Evolutionary conservation across 2,329 filamentous ascomycete genomes (phyloP).

Genomic region (Ophiostoma sp.): DNA sequence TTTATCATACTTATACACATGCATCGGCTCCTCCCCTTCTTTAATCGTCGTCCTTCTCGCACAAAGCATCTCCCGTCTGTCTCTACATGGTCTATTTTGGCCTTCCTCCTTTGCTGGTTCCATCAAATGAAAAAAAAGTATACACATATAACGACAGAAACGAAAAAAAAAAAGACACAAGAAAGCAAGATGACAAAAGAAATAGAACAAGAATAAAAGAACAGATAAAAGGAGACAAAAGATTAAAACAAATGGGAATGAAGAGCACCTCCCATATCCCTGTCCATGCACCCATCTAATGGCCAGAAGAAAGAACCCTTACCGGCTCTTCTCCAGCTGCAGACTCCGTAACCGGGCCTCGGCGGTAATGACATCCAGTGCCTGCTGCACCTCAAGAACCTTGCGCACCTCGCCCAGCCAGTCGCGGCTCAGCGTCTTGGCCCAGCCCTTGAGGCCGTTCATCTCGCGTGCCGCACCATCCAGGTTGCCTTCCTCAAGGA

Average conservation of each 20-base stretch:
- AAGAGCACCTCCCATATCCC: background rate
- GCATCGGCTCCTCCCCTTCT: background rate
- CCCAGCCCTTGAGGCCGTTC: slow-evolving; percentile 91
- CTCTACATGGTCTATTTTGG: slow-evolving; percentile 13
- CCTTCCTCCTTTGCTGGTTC: background rate
- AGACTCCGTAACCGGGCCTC: slow-evolving; percentile 88
- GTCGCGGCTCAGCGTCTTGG: slow-evolving; percentile 89
- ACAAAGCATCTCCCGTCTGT: slow-evolving; percentile 4
- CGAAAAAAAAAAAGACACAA: background rate
- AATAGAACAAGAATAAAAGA: background rate
- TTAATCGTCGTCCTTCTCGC: background rate
- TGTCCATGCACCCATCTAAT: background rate
- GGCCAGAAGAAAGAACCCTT: background rate
- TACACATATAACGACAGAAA: slow-evolving; percentile 20
- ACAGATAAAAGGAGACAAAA: background rate
- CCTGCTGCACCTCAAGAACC: slow-evolving; percentile 93
- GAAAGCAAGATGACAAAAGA: background rate
- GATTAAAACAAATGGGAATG: background rate
- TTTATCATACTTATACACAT: slow-evolving; percentile 13
- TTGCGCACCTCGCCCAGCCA: slow-evolving; percentile 90
- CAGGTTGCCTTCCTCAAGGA: slow-evolving; percentile 88
- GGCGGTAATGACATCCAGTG: slow-evolving; percentile 89
- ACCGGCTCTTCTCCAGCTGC: slow-evolving; percentile 65
- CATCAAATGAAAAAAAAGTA: slow-evolving; percentile 1
- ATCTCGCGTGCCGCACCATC: slow-evolving; percentile 92